Conservation (phyloP, 352 stramenopile species). For the Phytophthora sojae region DNA sequence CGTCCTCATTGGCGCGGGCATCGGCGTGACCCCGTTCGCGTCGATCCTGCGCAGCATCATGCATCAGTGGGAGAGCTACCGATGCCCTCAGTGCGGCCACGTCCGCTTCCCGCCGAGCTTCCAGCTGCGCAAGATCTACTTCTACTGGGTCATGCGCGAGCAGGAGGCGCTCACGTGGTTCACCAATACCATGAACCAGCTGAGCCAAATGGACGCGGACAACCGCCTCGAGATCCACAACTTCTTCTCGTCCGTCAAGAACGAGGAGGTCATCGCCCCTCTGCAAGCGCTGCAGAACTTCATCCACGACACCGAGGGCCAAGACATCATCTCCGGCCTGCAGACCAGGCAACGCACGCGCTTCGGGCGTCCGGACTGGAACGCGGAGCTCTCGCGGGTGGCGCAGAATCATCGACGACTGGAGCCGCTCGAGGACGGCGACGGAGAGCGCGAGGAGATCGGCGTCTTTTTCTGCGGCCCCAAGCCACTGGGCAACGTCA, state of each 20-base stretch:
- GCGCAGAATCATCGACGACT: conserved; percentile 48
- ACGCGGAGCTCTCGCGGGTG: conserved; percentile 66
- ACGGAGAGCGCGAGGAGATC: conserved; percentile 64
- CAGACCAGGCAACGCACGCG: conserved; percentile 82
- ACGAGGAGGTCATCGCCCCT: conserved; percentile 58
- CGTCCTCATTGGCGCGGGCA: conserved; percentile 74
- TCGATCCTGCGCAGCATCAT: conserved; percentile 78
- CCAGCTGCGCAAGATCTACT: conserved; percentile 83
- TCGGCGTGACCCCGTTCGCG: conserved; percentile 77
- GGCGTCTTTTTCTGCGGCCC: conserved; percentile 85
- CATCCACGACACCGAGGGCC: conserved; percentile 66
- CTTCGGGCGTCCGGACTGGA: conserved; percentile 83
- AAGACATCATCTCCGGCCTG: conserved; percentile 77
- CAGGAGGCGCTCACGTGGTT: conserved; percentile 84
- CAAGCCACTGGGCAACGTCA: conserved; percentile 57
- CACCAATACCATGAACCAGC: conserved; percentile 82
- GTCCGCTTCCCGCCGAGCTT: conserved; percentile 75
- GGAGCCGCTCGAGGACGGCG: conserved; percentile 31
- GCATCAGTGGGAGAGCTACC: conserved; percentile 68
- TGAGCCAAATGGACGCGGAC: conserved; percentile 76
- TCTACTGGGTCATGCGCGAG: conserved; percentile 86
- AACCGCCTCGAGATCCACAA: conserved; percentile 85
- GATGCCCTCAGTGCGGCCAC: conserved; percentile 56
- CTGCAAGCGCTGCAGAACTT: conserved; percentile 80
- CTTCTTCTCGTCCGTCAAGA: conserved; percentile 83